Evolutionary conservation across 805 yeast species (phyloP).

Genomic region (Saturnispora hagleri): DNA sequence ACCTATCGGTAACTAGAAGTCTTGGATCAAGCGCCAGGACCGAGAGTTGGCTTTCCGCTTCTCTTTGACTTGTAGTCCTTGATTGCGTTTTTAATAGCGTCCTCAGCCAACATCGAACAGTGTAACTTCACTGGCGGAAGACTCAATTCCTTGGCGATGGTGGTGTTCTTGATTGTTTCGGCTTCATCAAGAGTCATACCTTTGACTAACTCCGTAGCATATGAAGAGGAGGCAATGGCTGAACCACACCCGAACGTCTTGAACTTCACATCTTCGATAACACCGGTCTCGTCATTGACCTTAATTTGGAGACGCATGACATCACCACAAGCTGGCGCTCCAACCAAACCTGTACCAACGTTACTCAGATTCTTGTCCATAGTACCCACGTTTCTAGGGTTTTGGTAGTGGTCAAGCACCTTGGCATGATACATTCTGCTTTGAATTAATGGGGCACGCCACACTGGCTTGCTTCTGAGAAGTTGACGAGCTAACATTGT

Average conservation of each 20-base stretch:
- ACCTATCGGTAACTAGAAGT: neutral
- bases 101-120: slow-evolving; percentile 98
- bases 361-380: slow-evolving; percentile 63
- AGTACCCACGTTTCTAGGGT: slow-evolving; percentile 95
- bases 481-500: slow-evolving; percentile 3
- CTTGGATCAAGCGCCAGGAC: slow-evolving; percentile 37
- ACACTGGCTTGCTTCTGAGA: neutral
- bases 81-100: slow-evolving; percentile 94
- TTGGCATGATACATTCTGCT: slow-evolving; percentile 65
- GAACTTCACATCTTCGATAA: slow-evolving; percentile 90
- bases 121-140: slow-evolving; percentile 96
- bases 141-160: slow-evolving; percentile 87
- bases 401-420: slow-evolving; percentile 91
- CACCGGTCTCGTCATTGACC: slow-evolving; percentile 83
- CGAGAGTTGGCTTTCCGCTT: slow-evolving; percentile 46
- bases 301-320: slow-evolving; percentile 96
- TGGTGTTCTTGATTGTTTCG: slow-evolving; percentile 81
- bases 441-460: neutral
- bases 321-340: slow-evolving; percentile 99
- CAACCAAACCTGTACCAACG: slow-evolving; percentile 96
- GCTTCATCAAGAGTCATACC: slow-evolving; percentile 95
- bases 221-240: slow-evolving; percentile 93
- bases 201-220: slow-evolving; percentile 89
- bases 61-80: slow-evolving; percentile 90
- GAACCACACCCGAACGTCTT: slow-evolving; percentile 99